Base-by-base conservation (phyloP, 73 alveolate species). In the Stentor roeselii region DNA sequence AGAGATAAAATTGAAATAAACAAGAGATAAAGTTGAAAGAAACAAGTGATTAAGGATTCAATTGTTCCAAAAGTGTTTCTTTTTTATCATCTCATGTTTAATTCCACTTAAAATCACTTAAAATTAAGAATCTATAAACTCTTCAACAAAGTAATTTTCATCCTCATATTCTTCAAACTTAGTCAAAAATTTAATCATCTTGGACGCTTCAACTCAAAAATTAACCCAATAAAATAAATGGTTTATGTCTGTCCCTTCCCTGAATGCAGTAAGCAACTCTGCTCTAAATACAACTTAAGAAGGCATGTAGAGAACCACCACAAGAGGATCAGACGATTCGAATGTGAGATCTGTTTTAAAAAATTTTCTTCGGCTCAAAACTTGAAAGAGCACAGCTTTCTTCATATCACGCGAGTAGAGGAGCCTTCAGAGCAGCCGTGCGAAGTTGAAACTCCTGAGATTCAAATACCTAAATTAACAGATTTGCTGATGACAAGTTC, bases 321-420 rank as follows among this genome's bases (percentile, higher is more conserved):
- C 80, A 67, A 67, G 41, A n/a, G 37, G 14, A 1, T 67, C 27
- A 67, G 80, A 2, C 21, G 80, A 67, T 67, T 67, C 42, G 80
- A 67, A 67, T 67, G 80, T 40, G 37, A 67, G 11, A 40, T 67
- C 15, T 67, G 80, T 32, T 67, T 21, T 67, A 67, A 67, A 67
- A 67, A 67, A 34, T 67, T 67, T 34, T 67, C 80, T 21, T 67
- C 80, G 11, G 80, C 80, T 1, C 80, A 67, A 34, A 67, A 67
- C 37, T 34, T 67, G 37, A 67, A 67, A 32, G 80, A 67, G 41
- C 80, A 67, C 34, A 67, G n/a, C 27, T 67, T 67, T 67, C 41
- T 67, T n/a, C 80, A 67, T 67, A 50, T 50, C 67, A 50, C 67
- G 21, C 6, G 21, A 21, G 30, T 50, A 50, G 67, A 50, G 21